Evolutionary conservation across 2,329 filamentous ascomycete species (phyloP), one percentile per base, ranked within the genome.

Genomic region (Arthroderma sp.): DNA sequence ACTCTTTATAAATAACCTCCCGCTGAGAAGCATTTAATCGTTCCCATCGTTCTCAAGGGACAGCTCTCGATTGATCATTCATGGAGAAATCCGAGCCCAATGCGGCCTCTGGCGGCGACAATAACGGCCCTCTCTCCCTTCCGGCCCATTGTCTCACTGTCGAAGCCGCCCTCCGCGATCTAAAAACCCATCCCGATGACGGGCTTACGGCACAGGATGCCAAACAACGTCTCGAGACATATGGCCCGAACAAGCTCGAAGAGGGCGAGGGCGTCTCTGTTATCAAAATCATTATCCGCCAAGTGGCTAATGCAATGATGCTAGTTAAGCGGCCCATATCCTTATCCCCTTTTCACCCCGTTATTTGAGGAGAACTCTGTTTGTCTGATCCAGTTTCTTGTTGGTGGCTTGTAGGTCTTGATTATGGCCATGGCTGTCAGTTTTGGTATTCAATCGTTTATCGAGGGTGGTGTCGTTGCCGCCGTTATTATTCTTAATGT

Each of bases 261-360:
- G 74, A 84, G 22, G 78, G 75, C 15, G 77, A 74, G 29, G 76
- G 74, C 32, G 78, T 86, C 29, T 74, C 56, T 73, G 78, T 81
- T 70, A 77, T 72, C 59, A 86, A 80, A 55, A 82, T 83, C 50
- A 63, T 83, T n/a, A 62, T 81, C 33, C 69, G 71, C 22, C 79
- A 83, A 55, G 66, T 82, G 34, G 77, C 77, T 50, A 83, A 83
- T 58, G 78, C 78, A 22, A 74, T 83, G 73, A 82, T 75, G 50
- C 59, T 83, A 62, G 79, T 78, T 62, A 59, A 53, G 50, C 47
- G 48, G 47, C 49, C 50, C 50, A 53, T 50, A 52, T 46, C 41
- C 30, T 37, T 40, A 36, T 28, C 38, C 40, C 41, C 45, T 50
- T 47, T 37, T 34, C n/a, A 36, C 34, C 38, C 40, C 33, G 27